phyloP scores from a whole-genome alignment of 257 asterid genomes.

The Agastache rugosa region DNA sequence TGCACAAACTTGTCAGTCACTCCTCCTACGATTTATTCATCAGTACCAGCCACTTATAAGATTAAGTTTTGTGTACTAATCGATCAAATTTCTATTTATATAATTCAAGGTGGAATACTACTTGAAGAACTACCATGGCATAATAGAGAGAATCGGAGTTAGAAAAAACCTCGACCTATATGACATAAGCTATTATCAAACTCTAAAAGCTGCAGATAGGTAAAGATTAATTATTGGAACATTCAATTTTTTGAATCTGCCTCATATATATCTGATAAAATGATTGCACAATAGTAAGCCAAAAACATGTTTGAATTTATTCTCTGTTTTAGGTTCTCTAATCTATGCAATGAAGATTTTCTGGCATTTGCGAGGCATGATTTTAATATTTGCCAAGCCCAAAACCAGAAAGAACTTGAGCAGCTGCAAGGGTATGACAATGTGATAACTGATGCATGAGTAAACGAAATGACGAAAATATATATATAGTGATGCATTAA shows the following conservation, averaged over 20 bases:
- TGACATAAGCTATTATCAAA: constrained; percentile 30
- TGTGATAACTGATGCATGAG: constrained; percentile 2
- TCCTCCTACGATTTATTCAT: too few species aligned
- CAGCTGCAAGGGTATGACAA: constrained; percentile 44
- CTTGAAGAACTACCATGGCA: constrained; percentile 44
- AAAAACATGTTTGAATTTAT: neutral
- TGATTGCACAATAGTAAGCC: neutral
- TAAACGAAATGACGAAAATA: neutral
- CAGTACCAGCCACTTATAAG: too few species aligned
- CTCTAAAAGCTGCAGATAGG: constrained; percentile 41
- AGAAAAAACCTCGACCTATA: constrained; percentile 42
- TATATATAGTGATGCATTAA: neutral
- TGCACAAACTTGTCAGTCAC: constrained; percentile 46
- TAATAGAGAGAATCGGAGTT: constrained; percentile 34
- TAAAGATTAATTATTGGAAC: neutral
- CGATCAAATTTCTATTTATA: neutral
- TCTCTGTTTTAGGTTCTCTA: constrained; percentile 35
- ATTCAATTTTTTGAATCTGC: neutral
- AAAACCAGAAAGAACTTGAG: constrained; percentile 45
- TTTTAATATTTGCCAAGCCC: constrained; percentile 48
- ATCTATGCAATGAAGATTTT: constrained; percentile 34
- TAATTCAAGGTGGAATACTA: constrained; percentile 41
- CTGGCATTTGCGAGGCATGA: constrained; percentile 34
- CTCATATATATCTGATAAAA: neutral
- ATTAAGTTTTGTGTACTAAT: neutral